Conservation (phyloP, 345 rosid species). For the Chamaenerion angustifolium region DNA sequence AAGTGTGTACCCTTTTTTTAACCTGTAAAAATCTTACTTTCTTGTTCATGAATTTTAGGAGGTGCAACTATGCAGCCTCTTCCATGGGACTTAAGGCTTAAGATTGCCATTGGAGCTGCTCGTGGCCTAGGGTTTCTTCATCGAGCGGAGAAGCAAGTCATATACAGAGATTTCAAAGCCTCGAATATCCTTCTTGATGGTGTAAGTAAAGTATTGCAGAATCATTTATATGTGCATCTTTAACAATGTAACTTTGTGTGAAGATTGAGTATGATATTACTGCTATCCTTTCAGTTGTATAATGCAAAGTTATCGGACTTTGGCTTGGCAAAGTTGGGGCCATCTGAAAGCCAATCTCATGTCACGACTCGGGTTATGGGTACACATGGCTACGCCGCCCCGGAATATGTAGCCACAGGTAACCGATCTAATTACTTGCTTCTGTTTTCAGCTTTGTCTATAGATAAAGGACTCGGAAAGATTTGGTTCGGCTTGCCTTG, state of each 20-base stretch:
- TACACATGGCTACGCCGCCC: constrained; percentile 13
- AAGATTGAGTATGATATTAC: not conserved
- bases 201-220: constrained; percentile 4
- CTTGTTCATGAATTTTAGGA: not conserved
- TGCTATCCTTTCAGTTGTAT: not conserved
- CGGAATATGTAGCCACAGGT: constrained; percentile 12
- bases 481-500: too few relatives aligned
- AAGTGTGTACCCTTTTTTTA: not conserved
- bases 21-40: not conserved
- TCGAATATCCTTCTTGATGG: constrained; percentile 9
- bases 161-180: constrained; percentile 4
- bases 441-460: too few relatives aligned
- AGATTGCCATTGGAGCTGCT: constrained; percentile 7
- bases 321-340: constrained; percentile 12
- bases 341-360: constrained; percentile 4
- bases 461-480: too few relatives aligned
- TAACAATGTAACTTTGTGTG: not conserved
- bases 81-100: constrained; percentile 6
- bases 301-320: constrained; percentile 11
- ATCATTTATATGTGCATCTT: not conserved
- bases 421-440: too few relatives aligned
- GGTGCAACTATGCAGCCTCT: constrained; percentile 7
- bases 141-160: constrained; percentile 2
- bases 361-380: constrained; percentile 8
- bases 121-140: constrained; percentile 8